Conservation (phyloP, 2,329 filamentous ascomycete species). For the Cercospora sojina region DNA sequence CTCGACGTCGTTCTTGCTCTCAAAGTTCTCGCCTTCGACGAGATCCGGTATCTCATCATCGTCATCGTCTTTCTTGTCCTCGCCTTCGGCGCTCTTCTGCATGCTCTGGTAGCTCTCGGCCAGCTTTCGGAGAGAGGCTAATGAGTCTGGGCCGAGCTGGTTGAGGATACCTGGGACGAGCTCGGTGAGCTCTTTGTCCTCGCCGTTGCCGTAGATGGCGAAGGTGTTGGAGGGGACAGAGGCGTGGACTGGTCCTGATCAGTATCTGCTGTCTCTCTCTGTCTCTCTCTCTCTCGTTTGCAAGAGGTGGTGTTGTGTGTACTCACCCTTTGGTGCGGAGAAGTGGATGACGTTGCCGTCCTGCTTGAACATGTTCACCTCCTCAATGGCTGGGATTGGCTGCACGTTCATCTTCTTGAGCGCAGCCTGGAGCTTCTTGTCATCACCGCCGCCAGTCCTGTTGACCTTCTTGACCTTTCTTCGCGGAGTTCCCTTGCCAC, state of each 20-base stretch:
- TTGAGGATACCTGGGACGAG: conserved; percentile 99
- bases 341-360: conserved; percentile 99
- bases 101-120: conserved; percentile 99
- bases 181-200: conserved; percentile 99
- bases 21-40: conserved; percentile 96
- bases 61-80: conserved; percentile 67
- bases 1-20: conserved; percentile 82
- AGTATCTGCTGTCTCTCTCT: background rate
- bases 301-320: background rate
- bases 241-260: conserved; percentile 71
- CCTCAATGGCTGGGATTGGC: conserved; percentile 98
- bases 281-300: too few species aligned
- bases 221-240: conserved; percentile 98
- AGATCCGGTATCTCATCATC: conserved; percentile 94
- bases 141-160: conserved; percentile 97
- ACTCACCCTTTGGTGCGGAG: conserved; percentile 90
- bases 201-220: conserved; percentile 96
- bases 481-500: conserved; percentile 97
- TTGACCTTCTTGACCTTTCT: conserved; percentile 98
- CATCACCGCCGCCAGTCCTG: conserved; percentile 87
- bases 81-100: conserved; percentile 86
- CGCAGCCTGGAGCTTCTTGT: conserved; percentile 98
- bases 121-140: conserved; percentile 95
- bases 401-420: conserved; percentile 99
- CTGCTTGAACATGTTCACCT: conserved; percentile 99